Conservation (phyloP, 805 yeast species). For the Pichia pseudocactophila region DNA sequence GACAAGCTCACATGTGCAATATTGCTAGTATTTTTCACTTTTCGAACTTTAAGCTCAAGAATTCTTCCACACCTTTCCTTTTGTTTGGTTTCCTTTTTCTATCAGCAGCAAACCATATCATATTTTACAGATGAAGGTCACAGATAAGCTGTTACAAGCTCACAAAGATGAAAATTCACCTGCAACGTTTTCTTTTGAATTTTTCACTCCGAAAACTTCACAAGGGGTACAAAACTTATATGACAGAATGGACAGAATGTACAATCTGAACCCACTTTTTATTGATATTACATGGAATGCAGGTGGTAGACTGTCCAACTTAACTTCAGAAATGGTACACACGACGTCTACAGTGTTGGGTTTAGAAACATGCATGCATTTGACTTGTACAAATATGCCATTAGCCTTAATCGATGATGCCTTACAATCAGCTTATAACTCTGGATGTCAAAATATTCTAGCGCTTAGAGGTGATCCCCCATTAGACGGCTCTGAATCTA, state of each 20-base stretch:
- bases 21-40: neutral
- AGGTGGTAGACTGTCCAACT: slow-evolving; percentile 77
- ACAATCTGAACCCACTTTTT: slow-evolving; percentile 80
- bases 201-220: slow-evolving; percentile 93
- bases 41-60: neutral
- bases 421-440: slow-evolving; percentile 68
- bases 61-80: neutral
- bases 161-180: slow-evolving; percentile 26
- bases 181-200: slow-evolving; percentile 91
- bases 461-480: slow-evolving; percentile 98
- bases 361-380: slow-evolving; percentile 94
- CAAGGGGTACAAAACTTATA: slow-evolving; percentile 95
- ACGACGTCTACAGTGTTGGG: slow-evolving; percentile 87
- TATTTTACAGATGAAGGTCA: slow-evolving; percentile 31
- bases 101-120: neutral
- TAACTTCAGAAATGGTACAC: slow-evolving; percentile 87
- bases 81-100: neutral
- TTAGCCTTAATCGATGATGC: slow-evolving; percentile 75
- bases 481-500: slow-evolving; percentile 57
- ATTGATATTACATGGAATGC: slow-evolving; percentile 98
- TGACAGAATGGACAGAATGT: slow-evolving; percentile 98
- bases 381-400: slow-evolving; percentile 95
- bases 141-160: slow-evolving; percentile 35
- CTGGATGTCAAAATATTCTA: slow-evolving; percentile 92
- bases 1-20: no score